phyloP scores from a whole-genome alignment of 2,329 filamentous ascomycete genomes.

The Sporothrix phasma region DNA sequence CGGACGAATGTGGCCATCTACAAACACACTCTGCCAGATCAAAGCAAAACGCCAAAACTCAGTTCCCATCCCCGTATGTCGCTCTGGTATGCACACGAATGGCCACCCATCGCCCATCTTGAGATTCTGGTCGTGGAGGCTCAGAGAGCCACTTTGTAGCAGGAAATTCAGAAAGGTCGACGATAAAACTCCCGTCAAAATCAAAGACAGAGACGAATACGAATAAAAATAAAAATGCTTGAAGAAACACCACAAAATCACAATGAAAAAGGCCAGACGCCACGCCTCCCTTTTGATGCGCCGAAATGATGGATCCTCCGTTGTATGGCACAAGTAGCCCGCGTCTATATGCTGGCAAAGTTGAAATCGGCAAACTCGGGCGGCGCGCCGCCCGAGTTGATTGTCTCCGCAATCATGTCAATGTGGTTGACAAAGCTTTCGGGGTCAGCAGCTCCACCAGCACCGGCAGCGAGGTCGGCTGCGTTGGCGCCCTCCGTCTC shows the following conservation, averaged over 20 bases:
- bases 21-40: background rate
- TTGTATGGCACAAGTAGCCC: background rate
- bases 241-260: background rate
- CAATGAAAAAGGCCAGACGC: too few species aligned
- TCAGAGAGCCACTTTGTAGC: background rate
- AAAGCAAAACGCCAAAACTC: background rate
- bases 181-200: background rate
- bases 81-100: background rate
- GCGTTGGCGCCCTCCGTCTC: background rate
- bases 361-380: slow-evolving; percentile 12
- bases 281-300: background rate
- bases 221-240: too few species aligned
- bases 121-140: background rate
- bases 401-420: slow-evolving; percentile 35
- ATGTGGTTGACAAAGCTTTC: slow-evolving; percentile 35
- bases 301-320: background rate
- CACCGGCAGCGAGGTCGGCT: background rate
- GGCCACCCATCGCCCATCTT: background rate
- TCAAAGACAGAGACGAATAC: too few species aligned
- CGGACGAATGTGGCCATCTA: background rate
- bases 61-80: background rate
- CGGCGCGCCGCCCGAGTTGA: slow-evolving; percentile 9
- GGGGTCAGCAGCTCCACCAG: background rate
- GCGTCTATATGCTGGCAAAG: background rate
- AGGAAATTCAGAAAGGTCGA: background rate